These are phyloP conservation scores for Tricholoma saponaceum DNA, from an alignment of 768 basidiomycete species.

Conservation along the genomic window DNA sequence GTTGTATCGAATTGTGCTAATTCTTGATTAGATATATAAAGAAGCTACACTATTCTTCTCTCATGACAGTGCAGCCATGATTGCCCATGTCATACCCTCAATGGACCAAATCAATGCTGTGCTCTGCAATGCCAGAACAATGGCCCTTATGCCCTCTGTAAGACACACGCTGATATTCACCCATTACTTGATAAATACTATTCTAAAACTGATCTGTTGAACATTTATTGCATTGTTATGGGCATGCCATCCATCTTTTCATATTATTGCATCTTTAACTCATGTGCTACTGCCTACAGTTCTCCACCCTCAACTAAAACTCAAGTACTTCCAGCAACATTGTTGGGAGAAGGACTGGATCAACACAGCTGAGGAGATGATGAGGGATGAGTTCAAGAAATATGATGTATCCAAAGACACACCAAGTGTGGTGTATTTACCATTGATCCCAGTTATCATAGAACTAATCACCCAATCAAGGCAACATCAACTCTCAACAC, in stretches of 20 bases:
- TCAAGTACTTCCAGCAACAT: conserved; percentile 26
- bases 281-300: no score
- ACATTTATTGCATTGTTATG: no score
- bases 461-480: neutral
- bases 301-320: conserved; percentile 31
- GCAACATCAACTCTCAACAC: neutral
- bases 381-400: conserved; percentile 16
- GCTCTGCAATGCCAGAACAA: no score
- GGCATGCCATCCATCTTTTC: no score
- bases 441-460: neutral
- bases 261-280: no score
- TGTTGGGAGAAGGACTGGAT: conserved; percentile 29
- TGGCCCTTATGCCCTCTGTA: no score
- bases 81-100: conserved; percentile 30
- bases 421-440: neutral
- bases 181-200: no score
- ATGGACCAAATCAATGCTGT: no score
- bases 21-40: conserved; percentile 23
- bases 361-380: conserved; percentile 16
- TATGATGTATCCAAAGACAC: neutral
- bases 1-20: neutral
- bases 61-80: conserved; percentile 8
- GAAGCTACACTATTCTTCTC: conserved; percentile 29
- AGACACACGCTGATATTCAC: no score
- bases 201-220: no score